phyloP scores from a whole-genome alignment of 352 stramenopile genomes.

The Globisporangium orthogonon region DNA sequence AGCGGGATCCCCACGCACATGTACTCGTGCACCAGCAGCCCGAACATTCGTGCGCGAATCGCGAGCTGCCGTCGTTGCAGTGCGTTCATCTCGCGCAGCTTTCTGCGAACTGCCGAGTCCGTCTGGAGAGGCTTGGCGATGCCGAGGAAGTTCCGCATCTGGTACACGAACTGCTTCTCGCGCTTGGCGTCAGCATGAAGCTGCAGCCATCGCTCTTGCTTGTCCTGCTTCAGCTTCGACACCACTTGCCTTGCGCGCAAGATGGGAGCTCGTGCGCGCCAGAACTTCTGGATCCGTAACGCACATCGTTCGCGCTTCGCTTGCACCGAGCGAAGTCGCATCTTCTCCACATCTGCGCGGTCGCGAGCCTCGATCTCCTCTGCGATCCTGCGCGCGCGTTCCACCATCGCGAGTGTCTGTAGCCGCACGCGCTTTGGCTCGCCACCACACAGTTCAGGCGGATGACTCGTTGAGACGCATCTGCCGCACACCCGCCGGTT shows the following conservation, averaged over 20 bases:
- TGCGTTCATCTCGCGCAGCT: slow-evolving; percentile 42
- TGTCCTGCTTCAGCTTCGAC: slow-evolving; percentile 15
- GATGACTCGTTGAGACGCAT: slow-evolving; percentile 35
- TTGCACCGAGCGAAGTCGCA: slow-evolving; percentile 19
- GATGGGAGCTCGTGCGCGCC: slow-evolving; percentile 28
- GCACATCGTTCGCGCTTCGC: slow-evolving; percentile 22
- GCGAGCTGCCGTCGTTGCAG: slow-evolving; percentile 37
- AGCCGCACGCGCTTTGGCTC: slow-evolving; percentile 20
- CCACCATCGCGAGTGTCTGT: slow-evolving; percentile 34
- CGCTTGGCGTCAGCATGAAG: slow-evolving; percentile 23
- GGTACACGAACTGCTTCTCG: slow-evolving; percentile 28
- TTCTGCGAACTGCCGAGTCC: slow-evolving; percentile 29
- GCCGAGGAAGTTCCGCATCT: slow-evolving; percentile 31
- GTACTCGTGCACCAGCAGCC: slow-evolving; percentile 51
- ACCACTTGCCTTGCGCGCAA: slow-evolving; percentile 22
- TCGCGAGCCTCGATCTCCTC: slow-evolving; percentile 37
- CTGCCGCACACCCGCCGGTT: slow-evolving; percentile 30
- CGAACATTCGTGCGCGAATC: slow-evolving; percentile 47
- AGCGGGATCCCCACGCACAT: slow-evolving; percentile 54
- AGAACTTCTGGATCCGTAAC: slow-evolving; percentile 49
- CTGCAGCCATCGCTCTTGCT: slow-evolving; percentile 32
- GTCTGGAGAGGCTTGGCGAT: slow-evolving; percentile 29
- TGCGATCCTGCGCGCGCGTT: slow-evolving; percentile 23
- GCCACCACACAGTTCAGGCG: slow-evolving; percentile 36
- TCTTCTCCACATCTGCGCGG: slow-evolving; percentile 38